Evolutionary conservation across 805 yeast genomes (phyloP).

Genomic region (Yarrowia osloensis): DNA sequence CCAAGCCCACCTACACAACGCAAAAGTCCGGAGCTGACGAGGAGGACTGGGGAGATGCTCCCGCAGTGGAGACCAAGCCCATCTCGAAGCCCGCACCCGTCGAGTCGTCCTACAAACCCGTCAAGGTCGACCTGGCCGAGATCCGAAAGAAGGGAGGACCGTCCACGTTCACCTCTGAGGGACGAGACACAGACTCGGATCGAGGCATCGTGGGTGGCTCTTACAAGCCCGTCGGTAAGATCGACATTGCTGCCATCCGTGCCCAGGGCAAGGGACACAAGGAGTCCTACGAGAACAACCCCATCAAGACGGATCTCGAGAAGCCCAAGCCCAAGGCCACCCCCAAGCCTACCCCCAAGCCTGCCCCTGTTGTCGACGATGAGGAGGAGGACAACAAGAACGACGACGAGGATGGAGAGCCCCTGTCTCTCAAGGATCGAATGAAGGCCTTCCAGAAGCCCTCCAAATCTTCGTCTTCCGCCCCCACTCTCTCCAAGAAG

Average conservation of each 20-base stretch:
- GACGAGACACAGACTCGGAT: constrained; percentile 46
- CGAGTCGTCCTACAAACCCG: constrained; percentile 66
- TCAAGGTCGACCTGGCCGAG: constrained; percentile 60
- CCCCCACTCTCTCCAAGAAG: neutral
- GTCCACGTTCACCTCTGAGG: constrained; percentile 13
- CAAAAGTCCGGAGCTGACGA: constrained; percentile 46
- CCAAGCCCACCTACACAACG: constrained; percentile 44
- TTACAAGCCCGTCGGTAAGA: constrained; percentile 65
- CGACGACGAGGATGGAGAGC: neutral
- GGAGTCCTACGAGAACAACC: constrained; percentile 31
- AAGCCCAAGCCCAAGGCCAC: constrained; percentile 23
- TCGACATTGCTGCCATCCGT: constrained; percentile 51
- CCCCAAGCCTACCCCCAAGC: constrained; percentile 29
- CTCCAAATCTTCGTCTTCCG: constrained; percentile 2
- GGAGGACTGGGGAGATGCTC: constrained; percentile 71
- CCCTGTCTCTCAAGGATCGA: constrained; percentile 28
- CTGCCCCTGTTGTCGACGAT: neutral
- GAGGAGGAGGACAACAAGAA: constrained; percentile 15
- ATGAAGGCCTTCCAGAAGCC: constrained; percentile 28
- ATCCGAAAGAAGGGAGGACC: constrained; percentile 50
- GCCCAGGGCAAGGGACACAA: constrained; percentile 42
- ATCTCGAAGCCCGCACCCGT: constrained; percentile 43
- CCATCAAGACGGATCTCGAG: constrained; percentile 23
- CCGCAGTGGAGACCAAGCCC: constrained; percentile 40
- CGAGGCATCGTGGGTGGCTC: constrained; percentile 63